phyloP scores from a whole-genome alignment of 2,329 filamentous ascomycete species.

The Pseudohalonectria lignicola region DNA sequence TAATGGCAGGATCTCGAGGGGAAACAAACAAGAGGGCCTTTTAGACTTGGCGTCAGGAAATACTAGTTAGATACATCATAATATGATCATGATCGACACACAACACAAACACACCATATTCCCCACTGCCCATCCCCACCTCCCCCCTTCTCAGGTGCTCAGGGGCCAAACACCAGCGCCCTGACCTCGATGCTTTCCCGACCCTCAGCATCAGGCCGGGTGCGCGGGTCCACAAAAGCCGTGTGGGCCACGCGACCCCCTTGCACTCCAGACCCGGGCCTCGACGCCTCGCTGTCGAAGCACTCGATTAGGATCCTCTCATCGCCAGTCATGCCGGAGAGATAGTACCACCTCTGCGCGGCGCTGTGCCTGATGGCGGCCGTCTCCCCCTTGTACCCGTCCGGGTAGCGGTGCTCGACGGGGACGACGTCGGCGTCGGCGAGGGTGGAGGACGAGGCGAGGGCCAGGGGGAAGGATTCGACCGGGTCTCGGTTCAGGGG shows the following conservation, averaged over 20 bases:
- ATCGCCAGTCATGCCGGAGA: constrained; percentile 33
- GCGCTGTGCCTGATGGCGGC: constrained; percentile 24
- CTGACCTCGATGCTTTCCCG: constrained; percentile 87
- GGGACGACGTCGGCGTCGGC: constrained; percentile 25
- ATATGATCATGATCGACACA: no score
- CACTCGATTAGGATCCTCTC: constrained; percentile 47
- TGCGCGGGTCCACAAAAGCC: constrained; percentile 69
- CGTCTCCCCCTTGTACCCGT: constrained; percentile 20
- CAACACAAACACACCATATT: no score
- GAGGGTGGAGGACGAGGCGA: constrained; percentile 25
- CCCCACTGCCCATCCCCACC: no score
- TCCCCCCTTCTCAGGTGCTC: not conserved
- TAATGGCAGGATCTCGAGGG: no score
- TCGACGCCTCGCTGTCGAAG: constrained; percentile 26
- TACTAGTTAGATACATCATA: no score
- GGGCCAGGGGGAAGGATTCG: constrained; percentile 23
- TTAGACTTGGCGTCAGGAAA: no score
- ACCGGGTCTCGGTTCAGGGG: constrained; percentile 33
- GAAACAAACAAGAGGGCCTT: no score
- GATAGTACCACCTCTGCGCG: constrained; percentile 37
- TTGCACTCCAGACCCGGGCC: not conserved
- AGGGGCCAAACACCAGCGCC: constrained; percentile 45
- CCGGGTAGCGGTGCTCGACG: constrained; percentile 22
- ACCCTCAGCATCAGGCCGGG: constrained; percentile 54
- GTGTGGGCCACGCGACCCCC: constrained; percentile 48